Conservation (phyloP, 225 moss, liverwort and hornwort species). For the Bryoerythrophyllum caledonicum region DNA sequence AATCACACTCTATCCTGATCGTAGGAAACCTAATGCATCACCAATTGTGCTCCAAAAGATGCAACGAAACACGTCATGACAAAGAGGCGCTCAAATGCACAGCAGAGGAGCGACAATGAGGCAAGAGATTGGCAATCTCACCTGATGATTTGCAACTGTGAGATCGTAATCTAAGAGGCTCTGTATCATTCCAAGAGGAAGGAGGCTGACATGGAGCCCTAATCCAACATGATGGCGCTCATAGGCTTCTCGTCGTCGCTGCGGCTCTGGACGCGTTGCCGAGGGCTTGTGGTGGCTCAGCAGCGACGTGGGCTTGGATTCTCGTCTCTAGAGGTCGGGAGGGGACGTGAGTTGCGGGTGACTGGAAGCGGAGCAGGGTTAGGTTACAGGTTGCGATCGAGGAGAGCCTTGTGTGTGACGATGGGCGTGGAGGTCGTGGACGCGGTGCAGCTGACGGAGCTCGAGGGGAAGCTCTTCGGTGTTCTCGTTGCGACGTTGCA, state of each 20-base stretch:
- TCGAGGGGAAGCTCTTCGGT: slow-evolving; percentile 67
- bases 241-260: slow-evolving; percentile 7
- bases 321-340: not conserved
- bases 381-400: slow-evolving; percentile 1
- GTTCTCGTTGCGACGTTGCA: slow-evolving; percentile 63
- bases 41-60: not conserved
- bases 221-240: slow-evolving; percentile 4
- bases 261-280: slow-evolving; percentile 12
- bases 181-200: no score
- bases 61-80: not conserved
- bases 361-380: not conserved
- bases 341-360: not conserved
- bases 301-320: not conserved
- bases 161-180: no score
- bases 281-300: not conserved
- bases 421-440: slow-evolving; percentile 60
- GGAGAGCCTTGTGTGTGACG: slow-evolving; percentile 15
- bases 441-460: slow-evolving; percentile 57
- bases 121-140: no score
- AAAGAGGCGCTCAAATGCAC: not conserved
- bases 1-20: no score
- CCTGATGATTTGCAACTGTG: no score
- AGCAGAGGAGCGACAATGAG: no score
- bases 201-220: slow-evolving; percentile 42
- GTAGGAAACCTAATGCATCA: no score